Evolutionary conservation across 2,329 filamentous ascomycete genomes (phyloP), one percentile per base, ranked within the genome.

Genomic region (Xylaria arbuscula): DNA sequence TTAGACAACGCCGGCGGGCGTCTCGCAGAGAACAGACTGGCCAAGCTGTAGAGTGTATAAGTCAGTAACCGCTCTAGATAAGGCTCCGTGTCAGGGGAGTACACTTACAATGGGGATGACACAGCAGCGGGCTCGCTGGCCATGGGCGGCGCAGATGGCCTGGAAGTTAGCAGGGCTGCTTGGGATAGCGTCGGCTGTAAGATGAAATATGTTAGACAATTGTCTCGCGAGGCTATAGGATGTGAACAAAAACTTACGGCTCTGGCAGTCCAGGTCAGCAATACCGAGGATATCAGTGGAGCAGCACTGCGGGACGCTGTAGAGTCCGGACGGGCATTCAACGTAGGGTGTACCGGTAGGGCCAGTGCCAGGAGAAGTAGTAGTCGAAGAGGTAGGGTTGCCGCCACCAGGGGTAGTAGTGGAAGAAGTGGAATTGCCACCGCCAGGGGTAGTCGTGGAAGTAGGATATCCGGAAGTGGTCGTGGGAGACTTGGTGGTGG

Each of bases 221-320:
- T 38, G 6, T 15, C 8, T n/a, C 2, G 3, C 1, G 17, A 40
- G 13, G 24, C 28, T 1, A 38, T n/a, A 36, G 17, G 38, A 15
- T 19, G 7, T 13, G 13, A 5, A 10, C 36, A 7, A 10, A 19
- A 2, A 65, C 76, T 75, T 71, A 77, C 76, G 87, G 69, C 80
- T 76, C 22, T 75, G 79, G 78, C 89, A 91, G 81, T 90, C 72
- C 15, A 78, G 71, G 64, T 77, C 75, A 11, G 75, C 75, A 24
- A 78, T 55, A 34, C 75, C 76, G 40, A 90, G 84, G 36, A 90
- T 82, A 70, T 90, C 86, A 32, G 87, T 88, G 11, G 88, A 85
- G 76, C 89, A 91, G 82, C 89, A 91, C 70, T 86, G 83, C 2
- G 86, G 73, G 42, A 74, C 81, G 70, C 76, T 77, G 72, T 84